These are phyloP conservation scores for Mortierella sp. DNA, from an alignment of 371 early-diverging fungal genomes.

Conservation along the genomic window DNA sequence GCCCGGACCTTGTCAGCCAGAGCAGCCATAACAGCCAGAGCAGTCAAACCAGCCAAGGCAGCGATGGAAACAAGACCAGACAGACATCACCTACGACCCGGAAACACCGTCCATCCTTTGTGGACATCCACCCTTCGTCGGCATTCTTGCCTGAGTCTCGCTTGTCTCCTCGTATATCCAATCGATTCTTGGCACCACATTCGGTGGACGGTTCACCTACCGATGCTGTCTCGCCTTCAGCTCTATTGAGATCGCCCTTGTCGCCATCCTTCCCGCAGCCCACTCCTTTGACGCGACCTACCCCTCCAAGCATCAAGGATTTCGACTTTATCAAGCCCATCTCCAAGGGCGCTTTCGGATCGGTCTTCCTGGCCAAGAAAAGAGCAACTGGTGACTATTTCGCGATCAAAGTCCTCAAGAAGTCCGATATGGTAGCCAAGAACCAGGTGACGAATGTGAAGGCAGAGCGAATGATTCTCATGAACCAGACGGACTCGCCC, in stretches of 20 bases:
- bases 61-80: neutral
- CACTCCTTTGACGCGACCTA: conserved; percentile 61
- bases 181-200: conserved; percentile 44
- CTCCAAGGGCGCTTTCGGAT: conserved; percentile 93
- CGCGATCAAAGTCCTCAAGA: conserved; percentile 92
- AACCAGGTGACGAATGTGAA: conserved; percentile 94
- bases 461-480: conserved; percentile 88
- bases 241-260: conserved; percentile 41
- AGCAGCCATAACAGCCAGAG: conserved; percentile 12
- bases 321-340: conserved; percentile 95
- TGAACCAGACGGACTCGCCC: conserved; percentile 89
- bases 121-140: conserved; percentile 53
- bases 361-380: conserved; percentile 90
- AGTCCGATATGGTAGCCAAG: conserved; percentile 93
- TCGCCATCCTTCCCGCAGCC: conserved; percentile 66
- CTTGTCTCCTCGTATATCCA: conserved; percentile 38
- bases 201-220: conserved; percentile 52
- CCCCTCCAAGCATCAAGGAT: conserved; percentile 86
- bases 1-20: conserved; percentile 13
- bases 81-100: conserved; percentile 15
- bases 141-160: conserved; percentile 45
- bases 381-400: conserved; percentile 88
- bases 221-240: conserved; percentile 30
- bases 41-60: conserved; percentile 14
- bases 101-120: conserved; percentile 56